Base-by-base conservation (phyloP, 768 basidiomycete species). In the Gloeostereum incarnatum region DNA sequence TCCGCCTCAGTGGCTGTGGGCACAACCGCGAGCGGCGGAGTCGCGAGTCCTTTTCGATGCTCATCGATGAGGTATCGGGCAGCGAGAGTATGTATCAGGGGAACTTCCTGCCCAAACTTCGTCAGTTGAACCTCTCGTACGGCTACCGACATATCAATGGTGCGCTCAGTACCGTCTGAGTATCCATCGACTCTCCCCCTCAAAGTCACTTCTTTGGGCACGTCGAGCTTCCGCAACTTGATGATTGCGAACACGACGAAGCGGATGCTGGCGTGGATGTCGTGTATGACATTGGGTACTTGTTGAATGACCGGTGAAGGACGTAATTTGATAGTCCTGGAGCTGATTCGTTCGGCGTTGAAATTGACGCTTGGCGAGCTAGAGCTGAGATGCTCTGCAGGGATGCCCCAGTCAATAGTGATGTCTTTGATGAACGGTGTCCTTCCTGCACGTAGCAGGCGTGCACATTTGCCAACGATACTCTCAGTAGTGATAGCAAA, bases 21-120 rank as follows among this genome's bases (percentile, higher is more conserved):
- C 5, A 48, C 44, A 5, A 54, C 40, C 4, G 60, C 43, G 7
- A 36, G 43, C 3, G 61, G 63, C 17, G 65, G 54, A n/a, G 55
- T 57, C 14, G 56, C 57, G 16, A 40, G 48, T 3, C 43, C 39
- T 18, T 63, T 65, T 32, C 68, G 61, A 30, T 76, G 51, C 13
- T 73, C 73, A 45, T 65, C 65, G n/a, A 80, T 71, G 20, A 80
- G 57, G 10, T 58, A 56, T 40, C 69, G 66, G 2, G 75, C 78
- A 4, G 73, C 68, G 26, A 80, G 56, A 0, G 68, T 65, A 47
- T 81, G 79, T 19, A 81, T 50, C 11, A 70, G 54, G 17, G 60
- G 59, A 13, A 61, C 35, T 7, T 52, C 39, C 46, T 61, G 35
- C 42, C 58, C 37, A 20, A 51, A 45, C 57, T 68, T 44, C 38